Base-by-base conservation (phyloP, 805 yeast species). In the Yarrowia phangngaensis region DNA sequence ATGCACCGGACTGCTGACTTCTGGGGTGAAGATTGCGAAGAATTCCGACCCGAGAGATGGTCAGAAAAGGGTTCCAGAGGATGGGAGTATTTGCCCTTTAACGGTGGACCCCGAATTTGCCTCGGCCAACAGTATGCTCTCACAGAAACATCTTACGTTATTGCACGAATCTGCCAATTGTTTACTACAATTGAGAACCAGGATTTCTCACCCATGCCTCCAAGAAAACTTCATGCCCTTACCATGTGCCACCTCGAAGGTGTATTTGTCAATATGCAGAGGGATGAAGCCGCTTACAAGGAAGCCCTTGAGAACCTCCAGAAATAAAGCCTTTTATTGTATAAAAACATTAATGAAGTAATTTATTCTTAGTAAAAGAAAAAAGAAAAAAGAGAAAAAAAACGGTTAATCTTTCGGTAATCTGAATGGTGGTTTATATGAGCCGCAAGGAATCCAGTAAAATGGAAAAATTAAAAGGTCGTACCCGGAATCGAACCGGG, bases 81-180 rank as follows among this genome's bases (percentile, higher is more conserved):
- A 4, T 74, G 78, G 77, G 72, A 70, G 23, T 74, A 70, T 58
- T 59, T 73, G 20, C 78, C 78, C 20, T 74, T 74, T 61, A 73
- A 73, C 55, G 79, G 78, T 31, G 79, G 79, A 6, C 78, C 79
- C 15, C 61, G 79, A 52, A 73, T 74, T 51, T 74, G 79, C 56
- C 63, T 74, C 47, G 79, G 79, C 26, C 78, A 74, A 63, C 78
- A 74, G 60, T 73, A 73, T 60, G 79, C 79, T 6, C 67, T 74
- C 19, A 73, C 77, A 11, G 78, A 74, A 60, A 72, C 75, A 6
- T 64, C 72, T n/a, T 74, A 71, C 58, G 64, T 69, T n/a, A 54
- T 70, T 35, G 66, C 64, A 13, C 63, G 75, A 53, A 56, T 72
- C 45, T 51, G 60, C 33, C 70, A 67, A 32, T 32, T 38, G 19